These are phyloP conservation scores for Hemileccinum impolitum DNA, from an alignment of 768 basidiomycete genomes.

Conservation along the genomic window DNA sequence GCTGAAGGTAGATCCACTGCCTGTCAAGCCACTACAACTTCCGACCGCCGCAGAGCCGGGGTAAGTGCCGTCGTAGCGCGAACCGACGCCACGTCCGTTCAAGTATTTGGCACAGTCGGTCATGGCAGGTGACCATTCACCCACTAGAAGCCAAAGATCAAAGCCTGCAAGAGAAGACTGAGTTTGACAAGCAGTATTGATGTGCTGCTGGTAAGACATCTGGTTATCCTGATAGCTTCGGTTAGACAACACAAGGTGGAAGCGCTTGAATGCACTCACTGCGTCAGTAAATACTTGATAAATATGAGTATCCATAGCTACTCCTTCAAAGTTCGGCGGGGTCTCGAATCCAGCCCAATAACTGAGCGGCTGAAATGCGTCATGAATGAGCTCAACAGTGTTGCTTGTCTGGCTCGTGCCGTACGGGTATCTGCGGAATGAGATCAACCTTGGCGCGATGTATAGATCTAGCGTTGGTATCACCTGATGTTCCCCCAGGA, in stretches of 20 bases:
- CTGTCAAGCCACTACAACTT: constrained; percentile 71
- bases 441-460: constrained; percentile 1
- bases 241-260: neutral
- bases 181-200: constrained; percentile 52
- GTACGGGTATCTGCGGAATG: constrained; percentile 35
- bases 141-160: constrained; percentile 78
- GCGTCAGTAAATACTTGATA: constrained; percentile 69
- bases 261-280: constrained; percentile 36
- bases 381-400: constrained; percentile 65
- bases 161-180: constrained; percentile 46
- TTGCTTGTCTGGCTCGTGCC: constrained; percentile 47
- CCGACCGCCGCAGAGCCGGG: constrained; percentile 66
- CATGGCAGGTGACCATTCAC: constrained; percentile 81
- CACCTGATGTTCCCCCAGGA: constrained; percentile 75
- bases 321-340: constrained; percentile 53
- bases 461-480: neutral
- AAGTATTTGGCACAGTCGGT: constrained; percentile 64
- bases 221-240: constrained; percentile 38
- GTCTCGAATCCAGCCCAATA: constrained; percentile 67
- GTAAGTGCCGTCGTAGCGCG: constrained; percentile 61
- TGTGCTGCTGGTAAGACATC: constrained; percentile 52
- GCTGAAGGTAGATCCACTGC: constrained; percentile 72
- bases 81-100: constrained; percentile 75
- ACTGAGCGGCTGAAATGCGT: constrained; percentile 73
- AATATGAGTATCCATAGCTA: constrained; percentile 77